Percentiles rank a stretch among this genome's conserved stretches.
These are phyloP conservation scores for Cytospora mali DNA, from an alignment of 2,329 filamentous ascomycete genomes.

Conservation along the genomic window DNA sequence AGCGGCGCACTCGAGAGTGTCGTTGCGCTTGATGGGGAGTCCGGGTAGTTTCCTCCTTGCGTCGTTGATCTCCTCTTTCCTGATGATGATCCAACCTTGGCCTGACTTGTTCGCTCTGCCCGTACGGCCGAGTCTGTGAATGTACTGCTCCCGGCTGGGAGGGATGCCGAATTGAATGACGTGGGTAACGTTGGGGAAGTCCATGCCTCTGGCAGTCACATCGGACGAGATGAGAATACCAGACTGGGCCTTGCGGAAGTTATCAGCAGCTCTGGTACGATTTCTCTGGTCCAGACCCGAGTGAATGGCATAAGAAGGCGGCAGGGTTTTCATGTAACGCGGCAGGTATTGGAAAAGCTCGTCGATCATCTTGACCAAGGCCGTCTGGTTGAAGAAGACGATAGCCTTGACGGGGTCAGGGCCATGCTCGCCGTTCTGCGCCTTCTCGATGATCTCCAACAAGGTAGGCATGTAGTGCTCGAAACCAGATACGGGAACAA, in stretches of 20 bases:
- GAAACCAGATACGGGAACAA: conserved; percentile 67
- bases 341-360: conserved; percentile 55
- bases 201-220: conserved; percentile 81
- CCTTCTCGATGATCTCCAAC: conserved; percentile 70
- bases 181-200: conserved; percentile 79
- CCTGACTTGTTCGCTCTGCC: conserved; percentile 74
- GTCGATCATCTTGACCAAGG: conserved; percentile 65
- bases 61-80: conserved; percentile 53
- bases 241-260: conserved; percentile 66
- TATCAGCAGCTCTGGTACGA: conserved; percentile 71
- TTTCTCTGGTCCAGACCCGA: conserved; percentile 71
- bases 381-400: conserved; percentile 82
- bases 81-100: conserved; percentile 69
- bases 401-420: conserved; percentile 87
- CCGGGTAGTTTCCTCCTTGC: conserved; percentile 56
- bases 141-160: conserved; percentile 68
- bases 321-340: conserved; percentile 44
- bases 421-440: conserved; percentile 40
- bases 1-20: conserved; percentile 52
- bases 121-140: conserved; percentile 77
- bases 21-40: conserved; percentile 62
- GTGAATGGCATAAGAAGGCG: conserved; percentile 66
- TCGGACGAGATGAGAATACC: conserved; percentile 77
- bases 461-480: conserved; percentile 78
- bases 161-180: conserved; percentile 74